These are phyloP conservation scores for Bretschneidera sinensis DNA, from an alignment of 345 rosid species.

Conservation along the genomic window DNA sequence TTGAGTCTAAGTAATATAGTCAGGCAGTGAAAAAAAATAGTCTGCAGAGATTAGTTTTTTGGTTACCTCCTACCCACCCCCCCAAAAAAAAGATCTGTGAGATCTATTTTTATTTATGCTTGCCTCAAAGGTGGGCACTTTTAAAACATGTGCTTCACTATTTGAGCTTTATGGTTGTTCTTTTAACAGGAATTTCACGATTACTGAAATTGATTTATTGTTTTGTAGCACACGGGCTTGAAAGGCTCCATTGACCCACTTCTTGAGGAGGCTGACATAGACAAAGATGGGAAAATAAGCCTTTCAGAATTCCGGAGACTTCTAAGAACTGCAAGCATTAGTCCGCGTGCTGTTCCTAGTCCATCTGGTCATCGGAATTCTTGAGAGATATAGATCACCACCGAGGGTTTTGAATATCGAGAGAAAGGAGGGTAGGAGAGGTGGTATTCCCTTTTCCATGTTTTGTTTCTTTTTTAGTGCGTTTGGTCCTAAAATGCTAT, in stretches of 20 bases:
- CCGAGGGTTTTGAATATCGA: conserved; percentile 11
- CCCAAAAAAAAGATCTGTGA: no score
- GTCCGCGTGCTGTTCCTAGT: conserved; percentile 43
- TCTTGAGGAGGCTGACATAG: conserved; percentile 94
- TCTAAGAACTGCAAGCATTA: conserved; percentile 85
- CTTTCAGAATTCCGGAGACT: conserved; percentile 82
- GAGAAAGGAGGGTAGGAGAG: conserved; percentile 4
- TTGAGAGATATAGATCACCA: conserved; percentile 30
- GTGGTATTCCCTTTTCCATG: not conserved
- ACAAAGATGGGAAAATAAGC: conserved; percentile 89
- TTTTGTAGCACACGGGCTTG: conserved; percentile 71
- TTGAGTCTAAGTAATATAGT: no score
- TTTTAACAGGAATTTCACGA: not conserved
- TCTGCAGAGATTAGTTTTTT: no score
- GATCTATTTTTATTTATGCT: no score
- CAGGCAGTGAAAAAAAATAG: no score
- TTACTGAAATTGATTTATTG: conserved; percentile 6
- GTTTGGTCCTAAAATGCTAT: not conserved
- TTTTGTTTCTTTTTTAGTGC: conserved; percentile 7
- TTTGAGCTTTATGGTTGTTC: not conserved
- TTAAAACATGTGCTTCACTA: no score
- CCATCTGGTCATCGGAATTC: conserved; percentile 34
- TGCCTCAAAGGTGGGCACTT: no score
- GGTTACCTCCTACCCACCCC: no score
- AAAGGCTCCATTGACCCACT: conserved; percentile 88